These are phyloP conservation scores for Cadophora malorum DNA, from an alignment of 2,329 filamentous ascomycete genomes.

Conservation along the genomic window DNA sequence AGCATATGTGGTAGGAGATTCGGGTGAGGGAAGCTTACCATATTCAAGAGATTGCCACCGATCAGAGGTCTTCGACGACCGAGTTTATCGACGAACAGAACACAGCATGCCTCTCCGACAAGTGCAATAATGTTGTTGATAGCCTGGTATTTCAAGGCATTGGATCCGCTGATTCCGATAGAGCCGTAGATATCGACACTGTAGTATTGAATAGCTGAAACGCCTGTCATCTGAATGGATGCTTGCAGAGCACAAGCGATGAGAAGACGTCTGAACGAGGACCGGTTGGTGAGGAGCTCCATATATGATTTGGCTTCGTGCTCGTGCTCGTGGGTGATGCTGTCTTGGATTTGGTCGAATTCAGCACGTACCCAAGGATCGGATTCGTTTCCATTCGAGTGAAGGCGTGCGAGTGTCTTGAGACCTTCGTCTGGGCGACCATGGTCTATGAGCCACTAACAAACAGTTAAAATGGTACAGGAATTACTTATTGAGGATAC, in stretches of 20 bases:
- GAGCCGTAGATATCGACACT: slow-evolving; percentile 61
- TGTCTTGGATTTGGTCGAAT: slow-evolving; percentile 68
- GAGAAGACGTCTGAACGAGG: slow-evolving; percentile 68
- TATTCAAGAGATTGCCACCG: slow-evolving; percentile 73
- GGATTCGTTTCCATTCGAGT: slow-evolving; percentile 62
- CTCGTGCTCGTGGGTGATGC: slow-evolving; percentile 65
- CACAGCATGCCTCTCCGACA: slow-evolving; percentile 64
- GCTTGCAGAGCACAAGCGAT: slow-evolving; percentile 67
- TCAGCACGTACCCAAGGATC: slow-evolving; percentile 69
- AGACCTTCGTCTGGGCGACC: slow-evolving; percentile 62
- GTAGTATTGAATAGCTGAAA: slow-evolving; percentile 70
- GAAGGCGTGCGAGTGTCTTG: slow-evolving; percentile 62
- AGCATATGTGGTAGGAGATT: background rate
- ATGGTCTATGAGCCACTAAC: slow-evolving; percentile 66
- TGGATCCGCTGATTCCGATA: slow-evolving; percentile 62
- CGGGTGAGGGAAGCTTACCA: slow-evolving; percentile 35
- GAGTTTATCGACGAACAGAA: slow-evolving; percentile 69
- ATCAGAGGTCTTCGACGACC: slow-evolving; percentile 78
- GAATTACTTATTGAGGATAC: slow-evolving; percentile 39
- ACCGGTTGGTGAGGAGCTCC: slow-evolving; percentile 65
- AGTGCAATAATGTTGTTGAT: slow-evolving; percentile 69
- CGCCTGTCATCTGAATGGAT: slow-evolving; percentile 71
- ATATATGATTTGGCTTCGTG: slow-evolving; percentile 66
- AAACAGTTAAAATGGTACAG: background rate
- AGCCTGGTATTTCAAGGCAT: slow-evolving; percentile 68